phyloP scores from a whole-genome alignment of 129 eudicot genomes.

The Logfia minima region DNA sequence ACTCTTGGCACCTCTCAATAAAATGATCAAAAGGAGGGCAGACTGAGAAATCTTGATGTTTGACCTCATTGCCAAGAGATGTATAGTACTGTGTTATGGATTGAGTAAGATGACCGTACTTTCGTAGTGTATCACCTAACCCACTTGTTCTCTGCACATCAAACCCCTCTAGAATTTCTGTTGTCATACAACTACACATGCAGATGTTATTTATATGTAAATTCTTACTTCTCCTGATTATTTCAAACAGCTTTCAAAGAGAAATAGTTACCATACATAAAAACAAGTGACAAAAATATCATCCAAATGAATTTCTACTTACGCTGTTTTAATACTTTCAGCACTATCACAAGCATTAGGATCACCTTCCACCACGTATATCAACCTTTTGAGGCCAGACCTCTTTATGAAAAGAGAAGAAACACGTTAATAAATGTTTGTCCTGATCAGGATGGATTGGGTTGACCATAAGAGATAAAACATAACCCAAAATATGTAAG shows the following conservation, averaged over 20 bases:
- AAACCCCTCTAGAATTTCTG: slow-evolving; percentile 93
- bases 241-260: not conserved
- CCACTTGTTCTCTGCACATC: slow-evolving; percentile 93
- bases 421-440: not conserved
- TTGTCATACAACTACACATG: slow-evolving; percentile 84
- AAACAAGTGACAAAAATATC: slow-evolving; percentile 6
- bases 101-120: slow-evolving; percentile 72
- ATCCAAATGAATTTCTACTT: slow-evolving; percentile 30
- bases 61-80: slow-evolving; percentile 35
- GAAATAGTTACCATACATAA: not conserved
- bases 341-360: slow-evolving; percentile 83
- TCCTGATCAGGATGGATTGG: not conserved
- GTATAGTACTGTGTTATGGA: slow-evolving; percentile 61
- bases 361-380: slow-evolving; percentile 93
- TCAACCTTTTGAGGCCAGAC: slow-evolving; percentile 89
- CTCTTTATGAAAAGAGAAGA: slow-evolving; percentile 43
- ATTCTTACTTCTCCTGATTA: not conserved
- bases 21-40: slow-evolving; percentile 68
- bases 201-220: slow-evolving; percentile 3
- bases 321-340: slow-evolving; percentile 98
- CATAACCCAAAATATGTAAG: not conserved
- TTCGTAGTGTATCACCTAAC: slow-evolving; percentile 68
- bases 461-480: not conserved
- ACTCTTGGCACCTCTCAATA: slow-evolving; percentile 65
- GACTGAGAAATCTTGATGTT: slow-evolving; percentile 25